Evolutionary conservation across 2,329 filamentous ascomycete genomes (phyloP).

Genomic region (Curvularia sp.): DNA sequence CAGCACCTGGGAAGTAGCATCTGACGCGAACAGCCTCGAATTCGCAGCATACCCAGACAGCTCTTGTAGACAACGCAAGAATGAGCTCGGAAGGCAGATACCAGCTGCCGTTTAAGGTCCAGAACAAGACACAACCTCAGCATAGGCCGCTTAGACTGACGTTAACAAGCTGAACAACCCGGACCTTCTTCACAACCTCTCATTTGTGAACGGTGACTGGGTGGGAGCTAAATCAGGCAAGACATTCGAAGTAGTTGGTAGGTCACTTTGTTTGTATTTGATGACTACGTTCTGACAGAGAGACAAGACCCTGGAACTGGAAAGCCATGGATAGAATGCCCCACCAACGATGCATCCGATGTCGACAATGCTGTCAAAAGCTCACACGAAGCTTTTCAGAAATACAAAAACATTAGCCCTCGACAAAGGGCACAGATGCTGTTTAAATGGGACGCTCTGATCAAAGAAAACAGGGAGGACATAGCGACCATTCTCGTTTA

Average conservation of each 20-base stretch:
- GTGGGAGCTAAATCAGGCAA: conserved; percentile 64
- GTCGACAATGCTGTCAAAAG: conserved; percentile 67
- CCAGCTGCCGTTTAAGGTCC: conserved; percentile 56
- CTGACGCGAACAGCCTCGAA: neutral
- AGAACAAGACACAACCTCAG: too few species aligned
- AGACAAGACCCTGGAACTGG: conserved; percentile 59
- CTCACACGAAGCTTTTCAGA: conserved; percentile 67
- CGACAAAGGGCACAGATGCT: conserved; percentile 68
- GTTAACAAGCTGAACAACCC: conserved; percentile 59
- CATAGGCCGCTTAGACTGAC: conserved; percentile 11
- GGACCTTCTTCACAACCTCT: conserved; percentile 62
- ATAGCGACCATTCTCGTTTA: conserved; percentile 69
- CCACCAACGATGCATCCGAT: conserved; percentile 62
- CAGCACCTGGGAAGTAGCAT: neutral
- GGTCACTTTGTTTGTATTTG: conserved; percentile 10
- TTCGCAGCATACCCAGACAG: neutral
- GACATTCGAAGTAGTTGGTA: conserved; percentile 64
- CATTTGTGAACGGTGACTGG: conserved; percentile 64
- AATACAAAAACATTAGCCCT: conserved; percentile 67
- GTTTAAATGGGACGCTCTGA: conserved; percentile 70
- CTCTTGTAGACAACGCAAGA: neutral
- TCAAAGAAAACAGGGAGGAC: conserved; percentile 68
- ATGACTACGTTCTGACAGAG: conserved; percentile 17
- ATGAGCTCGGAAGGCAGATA: conserved; percentile 41
- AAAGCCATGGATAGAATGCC: conserved; percentile 58